Base-by-base conservation (phyloP, 1,284 basidiomycete genomes). In the Fomitopsis schrenkii region DNA sequence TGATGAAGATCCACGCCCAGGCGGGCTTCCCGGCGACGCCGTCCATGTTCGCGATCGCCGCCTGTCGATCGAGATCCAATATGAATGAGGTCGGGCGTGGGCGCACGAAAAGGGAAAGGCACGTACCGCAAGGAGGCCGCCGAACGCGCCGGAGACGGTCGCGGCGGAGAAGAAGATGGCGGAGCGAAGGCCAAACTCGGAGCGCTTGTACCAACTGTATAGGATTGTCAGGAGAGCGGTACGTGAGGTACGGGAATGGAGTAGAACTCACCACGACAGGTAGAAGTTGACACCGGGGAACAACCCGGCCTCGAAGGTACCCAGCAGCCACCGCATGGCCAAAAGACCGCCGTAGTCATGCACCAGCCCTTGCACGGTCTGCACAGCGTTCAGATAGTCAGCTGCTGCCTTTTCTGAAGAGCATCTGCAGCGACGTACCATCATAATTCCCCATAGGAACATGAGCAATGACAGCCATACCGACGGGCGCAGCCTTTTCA, bases 151-250 rank as follows among this genome's bases (percentile, higher is more conserved):
- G 3, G 87, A 86, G 1, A 88, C 80, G 3, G 86, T 88, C 0
- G 88, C 87, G 8, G 87, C 87, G 0, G 88, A 88, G 76, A 91
- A 91, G 76, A 91, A 91, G 22, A 90, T 71, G 2, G 89, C 87
- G 12, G 86, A 82, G 30, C 84, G 72, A 53, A 84, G 77, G 59
- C 87, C 88, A 60, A 88, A 88, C 66, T 91, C 88, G 7, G 83
- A 85, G 35, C 87, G 86, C 67, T 86, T 76, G 70, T 75, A 75
- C 74, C 74, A 75, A 62, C 74, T 75, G 63, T 6, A 45, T 58
- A 55, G 30, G 55, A 12, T 14, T 1, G 15, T 36, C 9, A n/a
- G 22, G 12, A 14, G 17, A 19, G 52, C 14, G 36, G 10, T 12
- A 3, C 6, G 30, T 17, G 6, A 52, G 8, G 2, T 10, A 10